phyloP scores from a whole-genome alignment of 73 alveolate species.

The Symbiodinium pilosum region DNA sequence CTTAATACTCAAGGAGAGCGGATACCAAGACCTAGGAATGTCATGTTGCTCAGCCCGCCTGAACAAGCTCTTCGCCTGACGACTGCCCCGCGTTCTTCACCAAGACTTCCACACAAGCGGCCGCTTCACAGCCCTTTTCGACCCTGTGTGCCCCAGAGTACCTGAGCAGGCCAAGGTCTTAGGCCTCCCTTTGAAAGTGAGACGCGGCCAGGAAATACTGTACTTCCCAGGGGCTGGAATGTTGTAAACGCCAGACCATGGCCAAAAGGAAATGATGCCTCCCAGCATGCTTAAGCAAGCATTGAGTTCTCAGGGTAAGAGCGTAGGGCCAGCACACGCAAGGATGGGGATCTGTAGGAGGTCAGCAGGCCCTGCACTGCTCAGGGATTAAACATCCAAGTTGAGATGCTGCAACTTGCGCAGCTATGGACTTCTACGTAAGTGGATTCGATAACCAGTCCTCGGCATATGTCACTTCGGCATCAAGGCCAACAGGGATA shows the following conservation, averaged over 20 bases:
- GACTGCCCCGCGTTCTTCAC: constrained; percentile 34
- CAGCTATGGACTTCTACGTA: neutral
- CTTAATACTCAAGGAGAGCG: too few species aligned
- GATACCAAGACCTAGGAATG: too few species aligned
- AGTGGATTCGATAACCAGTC: neutral
- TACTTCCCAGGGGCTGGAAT: constrained; percentile 30
- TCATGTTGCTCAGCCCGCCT: too few species aligned
- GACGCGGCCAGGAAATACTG: neutral
- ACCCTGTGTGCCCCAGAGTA: constrained; percentile 34
- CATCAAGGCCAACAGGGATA: neutral
- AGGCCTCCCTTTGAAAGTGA: neutral
- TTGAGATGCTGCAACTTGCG: neutral
- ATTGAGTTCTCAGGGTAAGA: neutral
- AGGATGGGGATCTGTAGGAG: constrained; percentile 33
- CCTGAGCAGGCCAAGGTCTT: too few species aligned
- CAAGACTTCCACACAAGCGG: constrained; percentile 30
- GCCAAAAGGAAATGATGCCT: constrained; percentile 83
- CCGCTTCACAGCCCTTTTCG: neutral
- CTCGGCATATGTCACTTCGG: constrained; percentile 56
- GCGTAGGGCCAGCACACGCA: neutral
- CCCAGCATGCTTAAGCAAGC: too few species aligned
- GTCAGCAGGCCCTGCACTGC: constrained; percentile 80
- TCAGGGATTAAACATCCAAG: neutral
- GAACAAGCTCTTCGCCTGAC: constrained; percentile 72
- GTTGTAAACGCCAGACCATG: constrained; percentile 49